Evolutionary conservation across 106 monocot genomes (phyloP).

Genomic region (Cymbidium sinense): DNA sequence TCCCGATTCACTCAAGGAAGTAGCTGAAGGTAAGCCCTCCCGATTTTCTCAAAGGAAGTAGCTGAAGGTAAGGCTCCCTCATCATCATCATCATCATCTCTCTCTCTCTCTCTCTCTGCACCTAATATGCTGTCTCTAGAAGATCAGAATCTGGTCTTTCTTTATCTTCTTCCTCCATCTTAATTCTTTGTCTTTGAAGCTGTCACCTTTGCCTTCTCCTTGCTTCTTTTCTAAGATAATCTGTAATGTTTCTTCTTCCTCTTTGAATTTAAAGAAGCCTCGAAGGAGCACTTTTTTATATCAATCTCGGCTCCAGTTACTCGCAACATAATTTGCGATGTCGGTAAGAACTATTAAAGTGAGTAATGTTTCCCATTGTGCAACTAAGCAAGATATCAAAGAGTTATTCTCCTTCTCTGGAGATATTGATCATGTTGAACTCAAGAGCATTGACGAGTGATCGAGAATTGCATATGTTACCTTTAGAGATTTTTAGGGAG

Average conservation of each 20-base stretch:
- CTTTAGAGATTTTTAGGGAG: constrained; percentile 38
- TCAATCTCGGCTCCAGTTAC: not conserved
- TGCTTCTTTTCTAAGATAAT: not conserved
- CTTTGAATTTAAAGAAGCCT: not conserved
- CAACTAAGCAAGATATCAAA: not conserved
- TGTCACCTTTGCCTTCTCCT: not conserved
- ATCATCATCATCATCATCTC: no score
- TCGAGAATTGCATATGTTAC: constrained; percentile 34
- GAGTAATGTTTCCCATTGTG: constrained; percentile 5
- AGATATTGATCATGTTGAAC: constrained; percentile 6
- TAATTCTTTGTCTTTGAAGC: no score
- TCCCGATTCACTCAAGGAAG: no score
- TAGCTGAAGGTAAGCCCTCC: no score
- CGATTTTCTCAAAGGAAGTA: no score
- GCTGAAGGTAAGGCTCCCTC: no score
- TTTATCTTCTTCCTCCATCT: no score
- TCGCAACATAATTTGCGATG: not conserved
- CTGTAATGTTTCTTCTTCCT: not conserved
- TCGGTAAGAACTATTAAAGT: constrained; percentile 3
- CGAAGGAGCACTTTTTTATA: not conserved
- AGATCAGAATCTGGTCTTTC: no score
- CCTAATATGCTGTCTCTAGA: no score
- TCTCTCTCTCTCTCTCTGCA: no score
- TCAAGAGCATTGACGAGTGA: constrained; percentile 27
- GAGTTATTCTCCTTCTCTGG: constrained; percentile 5